These are phyloP conservation scores for Hanseniaspora mollemarum DNA, from an alignment of 805 yeast species.

Conservation along the genomic window DNA sequence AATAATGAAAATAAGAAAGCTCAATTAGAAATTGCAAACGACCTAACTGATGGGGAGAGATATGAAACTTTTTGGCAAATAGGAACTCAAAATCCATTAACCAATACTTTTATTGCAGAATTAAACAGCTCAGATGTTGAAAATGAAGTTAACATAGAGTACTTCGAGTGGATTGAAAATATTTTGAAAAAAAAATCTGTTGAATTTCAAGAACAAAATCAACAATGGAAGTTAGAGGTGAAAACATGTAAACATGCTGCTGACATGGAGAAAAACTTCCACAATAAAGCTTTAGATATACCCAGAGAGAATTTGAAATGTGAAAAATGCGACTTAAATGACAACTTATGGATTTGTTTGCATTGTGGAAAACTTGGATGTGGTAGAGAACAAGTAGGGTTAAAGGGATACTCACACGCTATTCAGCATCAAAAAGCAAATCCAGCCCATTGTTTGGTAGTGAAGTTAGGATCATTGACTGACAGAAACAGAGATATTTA, in stretches of 20 bases:
- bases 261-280: conserved; percentile 34
- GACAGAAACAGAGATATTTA: conserved; percentile 65
- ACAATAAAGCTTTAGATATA: background rate
- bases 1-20: conserved; percentile 26
- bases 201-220: conserved; percentile 44
- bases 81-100: conserved; percentile 6
- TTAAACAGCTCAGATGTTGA: conserved; percentile 2
- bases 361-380: conserved; percentile 88
- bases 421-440: conserved; percentile 48
- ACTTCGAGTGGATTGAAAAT: conserved; percentile 18
- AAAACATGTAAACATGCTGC: conserved; percentile 66
- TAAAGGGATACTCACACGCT: conserved; percentile 91
- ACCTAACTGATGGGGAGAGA: conserved; percentile 24
- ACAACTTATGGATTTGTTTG: conserved; percentile 86
- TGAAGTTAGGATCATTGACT: conserved; percentile 80
- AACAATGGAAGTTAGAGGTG: conserved; percentile 87
- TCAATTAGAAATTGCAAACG: conserved; percentile 27
- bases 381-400: conserved; percentile 88
- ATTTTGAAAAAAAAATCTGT: conserved; percentile 26
- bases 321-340: conserved; percentile 47
- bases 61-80: conserved; percentile 27
- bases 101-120: conserved; percentile 6
- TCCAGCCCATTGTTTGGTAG: conserved; percentile 66
- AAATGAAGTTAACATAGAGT: conserved; percentile 12
- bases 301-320: conserved; percentile 38